Base-by-base conservation (phyloP, 1,284 basidiomycete species). In the Pisolithus thermaeus region DNA sequence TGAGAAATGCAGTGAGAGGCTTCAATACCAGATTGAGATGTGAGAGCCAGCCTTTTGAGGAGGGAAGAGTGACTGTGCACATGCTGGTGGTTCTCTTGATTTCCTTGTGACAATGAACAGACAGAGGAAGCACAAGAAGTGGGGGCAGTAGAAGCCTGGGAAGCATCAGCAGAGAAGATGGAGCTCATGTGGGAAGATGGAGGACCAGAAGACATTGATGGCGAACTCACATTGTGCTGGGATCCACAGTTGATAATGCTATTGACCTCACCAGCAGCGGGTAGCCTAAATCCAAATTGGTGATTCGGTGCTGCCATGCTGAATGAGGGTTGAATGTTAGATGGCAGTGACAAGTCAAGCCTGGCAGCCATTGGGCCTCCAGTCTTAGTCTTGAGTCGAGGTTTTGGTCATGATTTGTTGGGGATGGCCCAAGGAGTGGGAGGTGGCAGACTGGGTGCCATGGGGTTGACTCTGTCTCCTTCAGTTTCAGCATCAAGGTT, bases 381-480 rank as follows among this genome's bases (percentile, higher is more conserved):
- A 28, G 28, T 8, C 7, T 28, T 28, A 6, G 28, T 7, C 28
- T 38, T 39, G 39, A 20, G 11, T 39, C 18, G 2, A 22, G 38
- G 38, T 11, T 25, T 42, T 12, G 38, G 37, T 22, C 20, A 39
- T 9, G 23, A 18, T 25, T 49, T 27, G 25, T 30, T 28, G 28
- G 22, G 12, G 28, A 27, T 4, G 16, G 22, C 23, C n/a, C 3
- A 20, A 16, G 12, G 22, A 3, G 3, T 25, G 16, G 16, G 28
- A 16, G 30, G 20, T n/a, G 45, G 38, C 0, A 25, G 49, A 12
- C 38, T 9, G n/a, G 38, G 22, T 22, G 41, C 52, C 52, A 53
- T 47, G 1, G 46, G 45, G n/a, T 53, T 53, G 7, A 53, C 25
- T 1, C 27, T 41, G 23, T 50, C 39, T 12, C 41, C 36, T 18